Percentiles rank a stretch among this genome's conserved stretches.
These are phyloP conservation scores for Grammothele lineata DNA, from an alignment of 768 basidiomycete genomes.

Conservation along the genomic window DNA sequence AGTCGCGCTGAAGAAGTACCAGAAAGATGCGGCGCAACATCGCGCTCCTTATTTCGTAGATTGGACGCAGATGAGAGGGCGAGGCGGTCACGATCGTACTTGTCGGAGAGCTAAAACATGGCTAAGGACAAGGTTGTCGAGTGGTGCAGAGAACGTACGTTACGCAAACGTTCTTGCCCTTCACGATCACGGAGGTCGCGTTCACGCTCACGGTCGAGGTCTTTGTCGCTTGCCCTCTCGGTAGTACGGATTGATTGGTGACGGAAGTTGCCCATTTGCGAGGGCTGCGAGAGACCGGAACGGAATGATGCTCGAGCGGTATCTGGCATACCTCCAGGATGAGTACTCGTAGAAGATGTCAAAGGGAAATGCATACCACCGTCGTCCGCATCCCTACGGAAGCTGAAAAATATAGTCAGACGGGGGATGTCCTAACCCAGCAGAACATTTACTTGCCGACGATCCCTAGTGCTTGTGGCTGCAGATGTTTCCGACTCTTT, in stretches of 20 bases:
- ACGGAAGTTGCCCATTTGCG: slow-evolving; percentile 92
- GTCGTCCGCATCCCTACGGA: slow-evolving; percentile 75
- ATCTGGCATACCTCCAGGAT: slow-evolving; percentile 41
- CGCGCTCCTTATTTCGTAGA: slow-evolving; percentile 64
- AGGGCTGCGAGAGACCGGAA: slow-evolving; percentile 70
- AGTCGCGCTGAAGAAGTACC: slow-evolving; percentile 39
- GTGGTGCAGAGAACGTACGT: slow-evolving; percentile 43
- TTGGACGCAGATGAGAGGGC: slow-evolving; percentile 42
- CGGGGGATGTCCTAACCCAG: no score
- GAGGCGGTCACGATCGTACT: slow-evolving; percentile 80
- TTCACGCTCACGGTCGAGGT: slow-evolving; percentile 44
- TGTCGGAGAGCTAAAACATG: slow-evolving; percentile 70
- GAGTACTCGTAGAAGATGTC: no score
- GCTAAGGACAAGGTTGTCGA: not conserved
- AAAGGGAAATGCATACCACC: slow-evolving; percentile 43
- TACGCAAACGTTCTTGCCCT: slow-evolving; percentile 73
- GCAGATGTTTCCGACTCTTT: slow-evolving; percentile 63
- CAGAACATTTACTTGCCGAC: slow-evolving; percentile 65
- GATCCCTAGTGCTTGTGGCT: slow-evolving; percentile 53
- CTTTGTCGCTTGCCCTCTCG: slow-evolving; percentile 45
- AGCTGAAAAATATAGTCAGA: slow-evolving; percentile 53
- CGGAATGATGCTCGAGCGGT: slow-evolving; percentile 66
- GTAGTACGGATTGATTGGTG: slow-evolving; percentile 74
- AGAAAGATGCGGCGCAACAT: slow-evolving; percentile 56
- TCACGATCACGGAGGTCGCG: slow-evolving; percentile 66